Evolutionary conservation across 1,284 basidiomycete species (phyloP).

Genomic region (Cutaneotrichosporon sp.): DNA sequence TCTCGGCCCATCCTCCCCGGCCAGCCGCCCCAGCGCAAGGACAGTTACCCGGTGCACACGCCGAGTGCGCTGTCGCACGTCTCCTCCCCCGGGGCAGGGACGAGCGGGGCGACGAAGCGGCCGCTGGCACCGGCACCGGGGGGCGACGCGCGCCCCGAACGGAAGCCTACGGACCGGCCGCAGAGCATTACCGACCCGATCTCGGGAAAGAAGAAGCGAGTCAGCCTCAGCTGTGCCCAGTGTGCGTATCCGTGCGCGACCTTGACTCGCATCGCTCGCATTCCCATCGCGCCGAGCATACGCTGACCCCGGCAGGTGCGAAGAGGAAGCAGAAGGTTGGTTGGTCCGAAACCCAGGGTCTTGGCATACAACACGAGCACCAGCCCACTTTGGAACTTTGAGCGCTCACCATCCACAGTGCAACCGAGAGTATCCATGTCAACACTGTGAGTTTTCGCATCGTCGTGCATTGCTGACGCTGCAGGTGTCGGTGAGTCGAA

Average conservation of each 20-base stretch:
- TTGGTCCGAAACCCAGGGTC: background rate
- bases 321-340: conserved; percentile 52
- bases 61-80: conserved; percentile 32
- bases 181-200: conserved; percentile 27
- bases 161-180: conserved; percentile 23
- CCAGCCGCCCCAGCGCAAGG: conserved; percentile 18
- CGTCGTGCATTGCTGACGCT: background rate
- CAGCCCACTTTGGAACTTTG: background rate
- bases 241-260: conserved; percentile 37
- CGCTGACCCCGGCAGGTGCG: conserved; percentile 41
- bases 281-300: background rate
- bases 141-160: conserved; percentile 21
- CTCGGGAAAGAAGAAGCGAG: conserved; percentile 50
- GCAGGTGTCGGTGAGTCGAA: conserved; percentile 20
- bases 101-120: conserved; percentile 12
- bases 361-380: background rate
- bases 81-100: conserved; percentile 28
- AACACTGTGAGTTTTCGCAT: conserved; percentile 50
- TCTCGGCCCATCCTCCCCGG: conserved; percentile 9
- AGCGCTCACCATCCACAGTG: conserved; percentile 36
- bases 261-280: no score
- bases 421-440: conserved; percentile 54
- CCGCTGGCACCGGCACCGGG: conserved; percentile 18
- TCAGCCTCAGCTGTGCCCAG: conserved; percentile 53
- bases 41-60: conserved; percentile 27